Conservation (phyloP, 2,329 filamentous ascomycete genomes). For the Gyromitra esculenta region DNA sequence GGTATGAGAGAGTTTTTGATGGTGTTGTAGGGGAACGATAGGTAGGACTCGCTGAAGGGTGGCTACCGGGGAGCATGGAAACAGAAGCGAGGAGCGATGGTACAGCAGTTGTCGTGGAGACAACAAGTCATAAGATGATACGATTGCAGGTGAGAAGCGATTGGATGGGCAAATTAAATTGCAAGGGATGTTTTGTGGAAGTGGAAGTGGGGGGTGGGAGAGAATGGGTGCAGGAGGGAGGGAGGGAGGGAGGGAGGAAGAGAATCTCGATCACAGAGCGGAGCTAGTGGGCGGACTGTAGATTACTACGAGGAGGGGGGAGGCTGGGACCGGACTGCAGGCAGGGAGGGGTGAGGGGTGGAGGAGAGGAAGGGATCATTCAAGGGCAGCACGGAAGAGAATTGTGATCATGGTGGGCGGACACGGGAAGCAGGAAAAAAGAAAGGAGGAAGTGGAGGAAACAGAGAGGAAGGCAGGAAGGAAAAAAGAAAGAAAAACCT, state of each 20-base stretch:
- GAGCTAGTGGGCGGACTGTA: slow-evolving; percentile 32
- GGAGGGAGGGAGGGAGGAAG: slow-evolving; percentile 20
- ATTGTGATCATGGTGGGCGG: slow-evolving; percentile 30
- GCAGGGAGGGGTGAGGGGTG: slow-evolving; percentile 21
- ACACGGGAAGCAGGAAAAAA: slow-evolving; percentile 40
- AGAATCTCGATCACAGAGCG: neutral
- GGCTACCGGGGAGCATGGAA: slow-evolving; percentile 51
- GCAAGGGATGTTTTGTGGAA: slow-evolving; percentile 23
- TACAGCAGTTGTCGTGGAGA: slow-evolving; percentile 47
- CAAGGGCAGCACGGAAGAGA: slow-evolving; percentile 35
- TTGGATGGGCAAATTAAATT: slow-evolving; percentile 29
- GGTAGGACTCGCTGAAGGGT: slow-evolving; percentile 51
- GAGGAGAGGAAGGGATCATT: slow-evolving; percentile 35
- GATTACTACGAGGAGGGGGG: slow-evolving; percentile 38
- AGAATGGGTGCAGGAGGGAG: slow-evolving; percentile 20
- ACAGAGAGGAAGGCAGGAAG: neutral
- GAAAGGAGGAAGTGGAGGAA: neutral
- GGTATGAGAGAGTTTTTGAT: slow-evolving; percentile 44
- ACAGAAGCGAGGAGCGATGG: slow-evolving; percentile 49
- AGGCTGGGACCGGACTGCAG: slow-evolving; percentile 30
- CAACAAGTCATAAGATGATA: slow-evolving; percentile 52
- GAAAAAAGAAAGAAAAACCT: slow-evolving; percentile 3
- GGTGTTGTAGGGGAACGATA: slow-evolving; percentile 44
- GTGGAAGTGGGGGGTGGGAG: slow-evolving; percentile 17
- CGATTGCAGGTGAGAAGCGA: slow-evolving; percentile 34